Conservation (phyloP, 2,329 filamentous ascomycete species). For the Talaromyces sp. region DNA sequence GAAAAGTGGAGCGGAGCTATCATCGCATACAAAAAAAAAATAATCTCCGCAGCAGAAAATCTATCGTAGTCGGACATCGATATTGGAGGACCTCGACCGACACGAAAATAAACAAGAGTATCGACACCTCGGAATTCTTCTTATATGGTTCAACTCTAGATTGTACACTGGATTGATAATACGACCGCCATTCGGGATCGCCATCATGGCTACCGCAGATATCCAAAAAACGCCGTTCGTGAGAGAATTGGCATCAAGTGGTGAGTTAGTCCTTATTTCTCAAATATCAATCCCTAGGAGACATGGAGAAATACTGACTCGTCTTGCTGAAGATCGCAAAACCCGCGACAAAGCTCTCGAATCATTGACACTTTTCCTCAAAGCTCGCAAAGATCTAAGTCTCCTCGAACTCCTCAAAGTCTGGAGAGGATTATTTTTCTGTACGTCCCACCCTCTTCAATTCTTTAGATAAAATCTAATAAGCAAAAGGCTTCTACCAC, state of each 20-base stretch:
- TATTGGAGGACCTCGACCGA: not conserved
- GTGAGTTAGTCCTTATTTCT: conserved; percentile 48
- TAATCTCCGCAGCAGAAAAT: conserved; percentile 21
- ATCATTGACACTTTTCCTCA: conserved; percentile 75
- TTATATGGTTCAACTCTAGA: not conserved
- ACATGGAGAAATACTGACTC: conserved; percentile 20
- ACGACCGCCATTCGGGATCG: not conserved
- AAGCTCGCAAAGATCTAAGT: conserved; percentile 60
- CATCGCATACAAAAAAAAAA: conserved; percentile 22
- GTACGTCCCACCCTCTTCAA: conserved; percentile 39
- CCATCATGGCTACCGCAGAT: conserved; percentile 19
- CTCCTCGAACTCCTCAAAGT: conserved; percentile 77
- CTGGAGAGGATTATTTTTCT: conserved; percentile 93
- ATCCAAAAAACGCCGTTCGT: conserved; percentile 66
- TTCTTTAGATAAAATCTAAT: no score
- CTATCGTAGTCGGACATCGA: not conserved
- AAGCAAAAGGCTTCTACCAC: conserved; percentile 83
- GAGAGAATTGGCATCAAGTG: conserved; percentile 78
- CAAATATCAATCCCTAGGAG: conserved; percentile 19
- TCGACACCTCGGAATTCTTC: not conserved
- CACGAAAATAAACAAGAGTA: not conserved
- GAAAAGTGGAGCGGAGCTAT: conserved; percentile 16
- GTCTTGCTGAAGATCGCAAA: conserved; percentile 63
- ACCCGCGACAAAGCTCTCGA: conserved; percentile 73
- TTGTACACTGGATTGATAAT: not conserved